Conservation (phyloP, 2,329 filamentous ascomycete genomes). For the Microdochium trichocladiopsis region DNA sequence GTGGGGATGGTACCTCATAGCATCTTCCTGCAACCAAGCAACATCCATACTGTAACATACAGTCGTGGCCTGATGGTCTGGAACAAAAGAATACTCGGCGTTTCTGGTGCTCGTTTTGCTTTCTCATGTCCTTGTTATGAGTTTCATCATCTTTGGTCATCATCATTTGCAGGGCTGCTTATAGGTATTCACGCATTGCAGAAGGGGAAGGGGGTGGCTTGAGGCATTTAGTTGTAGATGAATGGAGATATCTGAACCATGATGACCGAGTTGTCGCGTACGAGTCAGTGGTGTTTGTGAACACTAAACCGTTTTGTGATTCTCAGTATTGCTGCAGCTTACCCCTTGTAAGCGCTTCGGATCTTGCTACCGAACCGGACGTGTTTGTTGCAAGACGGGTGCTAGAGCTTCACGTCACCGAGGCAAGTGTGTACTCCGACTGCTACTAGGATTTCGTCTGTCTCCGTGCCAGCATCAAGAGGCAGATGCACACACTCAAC, state of each 20-base stretch:
- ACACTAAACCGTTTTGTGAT: too few species aligned
- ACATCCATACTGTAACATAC: slow-evolving; percentile 1
- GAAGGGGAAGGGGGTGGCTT: neutral
- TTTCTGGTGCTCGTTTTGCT: neutral
- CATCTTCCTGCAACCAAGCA: too few species aligned
- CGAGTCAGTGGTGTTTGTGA: neutral
- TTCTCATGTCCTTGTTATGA: neutral
- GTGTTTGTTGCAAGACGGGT: too few species aligned
- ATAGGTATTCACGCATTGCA: neutral
- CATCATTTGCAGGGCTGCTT: neutral
- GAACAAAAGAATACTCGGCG: neutral
- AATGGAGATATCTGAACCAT: neutral
- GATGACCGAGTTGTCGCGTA: neutral
- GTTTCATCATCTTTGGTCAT: neutral
- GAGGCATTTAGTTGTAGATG: neutral
- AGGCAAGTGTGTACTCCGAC: too few species aligned
- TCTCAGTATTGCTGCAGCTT: too few species aligned
- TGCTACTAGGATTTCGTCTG: too few species aligned
- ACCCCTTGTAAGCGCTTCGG: too few species aligned
- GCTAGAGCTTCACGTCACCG: too few species aligned
- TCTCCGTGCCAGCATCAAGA: too few species aligned
- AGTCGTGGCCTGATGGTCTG: neutral
- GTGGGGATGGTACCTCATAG: too few species aligned
- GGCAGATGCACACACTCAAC: too few species aligned
- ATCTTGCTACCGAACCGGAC: too few species aligned